phyloP scores from a whole-genome alignment of 2,329 filamentous ascomycete species.

The Ceratocystiopsis sp. region DNA sequence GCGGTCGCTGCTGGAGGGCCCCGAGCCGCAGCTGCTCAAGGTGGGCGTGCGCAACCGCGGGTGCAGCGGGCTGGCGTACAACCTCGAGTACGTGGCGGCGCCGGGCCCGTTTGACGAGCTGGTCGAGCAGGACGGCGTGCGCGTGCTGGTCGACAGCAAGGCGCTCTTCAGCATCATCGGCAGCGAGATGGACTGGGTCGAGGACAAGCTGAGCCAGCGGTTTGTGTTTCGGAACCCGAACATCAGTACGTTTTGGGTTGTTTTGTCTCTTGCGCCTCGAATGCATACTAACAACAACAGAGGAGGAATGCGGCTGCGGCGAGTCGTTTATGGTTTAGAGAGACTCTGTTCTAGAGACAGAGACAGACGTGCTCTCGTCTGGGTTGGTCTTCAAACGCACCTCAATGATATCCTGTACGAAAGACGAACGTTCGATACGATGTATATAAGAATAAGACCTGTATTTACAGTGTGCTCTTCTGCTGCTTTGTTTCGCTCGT shows the following conservation, averaged over 20 bases:
- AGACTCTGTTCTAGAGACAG: background rate
- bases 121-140: constrained; percentile 91
- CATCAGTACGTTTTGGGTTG: constrained; percentile 59
- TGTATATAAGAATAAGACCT: no score
- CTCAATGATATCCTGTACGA: no score
- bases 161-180: constrained; percentile 96
- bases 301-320: constrained; percentile 90
- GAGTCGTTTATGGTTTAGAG: constrained; percentile 77
- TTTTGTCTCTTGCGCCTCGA: background rate
- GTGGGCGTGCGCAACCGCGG: constrained; percentile 89
- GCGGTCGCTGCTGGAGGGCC: constrained; percentile 59
- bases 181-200: constrained; percentile 97
- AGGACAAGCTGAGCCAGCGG: constrained; percentile 80
- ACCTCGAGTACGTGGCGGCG: constrained; percentile 90
- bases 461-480: no score
- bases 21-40: constrained; percentile 81
- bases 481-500: no score
- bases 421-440: no score
- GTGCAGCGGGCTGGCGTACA: constrained; percentile 84
- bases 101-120: constrained; percentile 75
- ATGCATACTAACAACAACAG: constrained; percentile 26
- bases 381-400: background rate
- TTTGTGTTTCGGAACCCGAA: constrained; percentile 97
- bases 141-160: constrained; percentile 92
- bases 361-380: background rate